Percentiles rank a stretch among this genome's conserved stretches.
phyloP scores from a whole-genome alignment of 2,329 filamentous ascomycete species.

The Talaromyces amestolkiae region DNA sequence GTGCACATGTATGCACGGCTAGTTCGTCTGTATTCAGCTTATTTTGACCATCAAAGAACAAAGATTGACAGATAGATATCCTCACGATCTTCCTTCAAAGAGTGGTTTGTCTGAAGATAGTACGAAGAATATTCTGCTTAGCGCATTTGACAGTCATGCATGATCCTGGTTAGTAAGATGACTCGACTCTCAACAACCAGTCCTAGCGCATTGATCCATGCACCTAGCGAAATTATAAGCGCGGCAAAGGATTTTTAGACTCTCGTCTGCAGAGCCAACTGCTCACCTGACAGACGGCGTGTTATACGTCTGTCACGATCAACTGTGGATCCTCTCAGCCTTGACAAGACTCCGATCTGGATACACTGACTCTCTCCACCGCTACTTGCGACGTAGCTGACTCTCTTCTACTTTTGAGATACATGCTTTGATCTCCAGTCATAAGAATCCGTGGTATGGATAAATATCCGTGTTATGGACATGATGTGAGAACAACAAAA shows the following conservation, averaged over 20 bases:
- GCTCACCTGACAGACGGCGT: not conserved
- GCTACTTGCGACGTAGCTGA: not conserved
- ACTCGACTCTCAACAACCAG: not conserved
- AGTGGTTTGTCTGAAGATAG: not conserved
- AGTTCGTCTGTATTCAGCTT: not conserved
- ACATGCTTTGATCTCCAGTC: not conserved
- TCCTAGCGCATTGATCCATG: not conserved
- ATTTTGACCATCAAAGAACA: not conserved
- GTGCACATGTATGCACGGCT: not conserved
- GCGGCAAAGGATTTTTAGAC: constrained; percentile 5
- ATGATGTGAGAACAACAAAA: not conserved
- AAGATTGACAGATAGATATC: not conserved
- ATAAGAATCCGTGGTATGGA: not conserved
- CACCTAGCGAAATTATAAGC: not conserved
- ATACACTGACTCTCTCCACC: not conserved
- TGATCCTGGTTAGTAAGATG: not conserved
- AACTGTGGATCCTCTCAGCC: not conserved
- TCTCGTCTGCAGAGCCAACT: not conserved
- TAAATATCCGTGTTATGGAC: not conserved
- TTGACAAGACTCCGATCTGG: not conserved
- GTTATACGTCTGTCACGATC: not conserved
- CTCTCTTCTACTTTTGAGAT: not conserved
- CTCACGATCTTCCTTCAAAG: not conserved
- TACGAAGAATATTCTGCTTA: not conserved
- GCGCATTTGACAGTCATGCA: not conserved